Evolutionary conservation across 2,329 filamentous ascomycete species (phyloP), one percentile per base, ranked within the genome.

Genomic region (Xylariaceae sp.): DNA sequence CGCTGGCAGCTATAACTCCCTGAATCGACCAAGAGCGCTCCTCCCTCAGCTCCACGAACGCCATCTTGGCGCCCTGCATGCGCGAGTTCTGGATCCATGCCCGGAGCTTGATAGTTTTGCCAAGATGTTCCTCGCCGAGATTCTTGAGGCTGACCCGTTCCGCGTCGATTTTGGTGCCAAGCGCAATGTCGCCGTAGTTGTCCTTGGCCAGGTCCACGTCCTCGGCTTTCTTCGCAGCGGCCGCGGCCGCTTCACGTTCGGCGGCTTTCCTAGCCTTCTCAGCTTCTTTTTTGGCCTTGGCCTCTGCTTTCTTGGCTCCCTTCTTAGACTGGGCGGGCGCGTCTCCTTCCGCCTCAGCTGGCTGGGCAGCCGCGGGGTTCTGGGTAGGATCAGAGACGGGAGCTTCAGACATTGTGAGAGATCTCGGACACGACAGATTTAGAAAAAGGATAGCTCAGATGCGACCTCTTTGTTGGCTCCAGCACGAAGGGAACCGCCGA

Each of bases 1-100:
- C 73, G 65, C 81, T 82, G 46, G 83, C 86, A 16, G 80, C 79
- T 15, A 90, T 76, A 36, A 96, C 86, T 48, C 87, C 90, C 76
- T 96, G 92, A 37, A 96, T 86, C 22, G 85, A 87, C 77, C 87
- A 86, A 66, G 85, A 80, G 55, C 80, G 77, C 70, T 88, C 84
- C 71, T 90, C 81, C 59, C 89, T 82, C 63, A 97, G 79, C 75
- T 94, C 90, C 65, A 96, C 74, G 74, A 96, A 96, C 40, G 85
- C 87, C 76, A 96, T 87, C 78, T 96, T 95, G 62, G 91, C 90
- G 56, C 88, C 86, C 75, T 97, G 92, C 64, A 87, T 85, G 61
- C 92, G 84, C 30, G 88, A 84, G 75, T 95, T 96, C 71, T 95
- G 89, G 37, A 96, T 80, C 77, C 88, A 89, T 29, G 84, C 89